Evolutionary conservation across 2,329 filamentous ascomycete species (phyloP).

Genomic region (Hymenoscyphus infarciens): DNA sequence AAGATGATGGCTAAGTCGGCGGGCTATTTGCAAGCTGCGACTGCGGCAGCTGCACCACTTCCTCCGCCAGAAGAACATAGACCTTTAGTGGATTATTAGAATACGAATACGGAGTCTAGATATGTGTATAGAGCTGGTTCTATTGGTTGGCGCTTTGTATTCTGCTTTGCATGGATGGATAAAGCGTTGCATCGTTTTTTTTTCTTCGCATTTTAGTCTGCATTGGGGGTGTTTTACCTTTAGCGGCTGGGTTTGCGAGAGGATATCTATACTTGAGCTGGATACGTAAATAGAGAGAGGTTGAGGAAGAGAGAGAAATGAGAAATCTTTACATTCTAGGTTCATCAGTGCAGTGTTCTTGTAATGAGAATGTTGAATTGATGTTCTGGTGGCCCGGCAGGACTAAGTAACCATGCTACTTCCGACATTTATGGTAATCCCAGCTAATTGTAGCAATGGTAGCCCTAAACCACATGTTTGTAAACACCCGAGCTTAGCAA

Average conservation of each 20-base stretch:
- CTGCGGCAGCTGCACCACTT: background rate
- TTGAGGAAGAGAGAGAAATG: background rate
- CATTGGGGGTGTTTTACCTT: background rate
- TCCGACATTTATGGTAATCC: no score
- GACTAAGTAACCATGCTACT: no score
- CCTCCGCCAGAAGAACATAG: background rate
- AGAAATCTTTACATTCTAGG: background rate
- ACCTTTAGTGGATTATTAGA: conserved; percentile 5
- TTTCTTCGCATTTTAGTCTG: background rate
- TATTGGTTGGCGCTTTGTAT: background rate
- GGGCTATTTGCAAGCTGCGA: conserved; percentile 18
- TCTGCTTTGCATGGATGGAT: background rate
- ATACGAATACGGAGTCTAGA: background rate
- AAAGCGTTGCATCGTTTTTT: background rate
- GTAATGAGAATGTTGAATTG: no score
- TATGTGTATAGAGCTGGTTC: background rate
- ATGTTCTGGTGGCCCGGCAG: no score
- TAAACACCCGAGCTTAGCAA: no score
- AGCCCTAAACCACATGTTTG: no score
- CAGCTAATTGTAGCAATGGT: no score
- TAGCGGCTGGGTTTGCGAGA: background rate
- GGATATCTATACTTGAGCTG: background rate
- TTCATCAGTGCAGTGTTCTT: no score
- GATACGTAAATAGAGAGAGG: background rate
- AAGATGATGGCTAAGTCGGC: conserved; percentile 52